Percentiles rank a stretch among this genome's conserved stretches.
Evolutionary conservation across 345 rosid genomes (phyloP).

Genomic region (Citrus medica): DNA sequence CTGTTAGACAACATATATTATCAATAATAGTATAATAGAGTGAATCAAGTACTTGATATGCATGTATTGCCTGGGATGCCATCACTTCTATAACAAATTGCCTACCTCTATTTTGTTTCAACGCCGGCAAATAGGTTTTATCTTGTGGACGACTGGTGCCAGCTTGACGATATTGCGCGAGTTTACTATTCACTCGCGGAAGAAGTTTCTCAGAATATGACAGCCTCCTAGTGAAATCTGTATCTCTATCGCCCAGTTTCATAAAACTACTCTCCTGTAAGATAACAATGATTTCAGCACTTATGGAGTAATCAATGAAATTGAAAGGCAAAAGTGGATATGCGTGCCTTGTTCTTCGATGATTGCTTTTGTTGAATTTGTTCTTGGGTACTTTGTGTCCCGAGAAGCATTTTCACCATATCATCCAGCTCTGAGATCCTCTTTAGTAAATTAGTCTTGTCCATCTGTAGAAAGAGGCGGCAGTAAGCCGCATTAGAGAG

Average conservation of each 20-base stretch:
- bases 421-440: constrained; percentile 71
- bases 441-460: constrained; percentile 69
- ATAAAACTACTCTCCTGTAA: constrained; percentile 42
- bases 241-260: constrained; percentile 20
- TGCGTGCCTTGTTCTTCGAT: constrained; percentile 31
- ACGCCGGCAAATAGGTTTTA: constrained; percentile 31
- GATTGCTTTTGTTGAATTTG: constrained; percentile 36
- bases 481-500: not conserved
- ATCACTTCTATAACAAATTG: too few relatives aligned
- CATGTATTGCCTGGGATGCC: not conserved
- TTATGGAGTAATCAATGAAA: not conserved
- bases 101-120: constrained; percentile 34
- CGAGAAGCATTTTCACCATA: constrained; percentile 41
- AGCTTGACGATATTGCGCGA: constrained; percentile 44
- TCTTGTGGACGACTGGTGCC: constrained; percentile 30
- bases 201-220: constrained; percentile 53
- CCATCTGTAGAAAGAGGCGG: constrained; percentile 38
- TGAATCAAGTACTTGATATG: not conserved
- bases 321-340: not conserved
- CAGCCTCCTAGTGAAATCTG: constrained; percentile 39
- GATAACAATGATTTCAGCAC: constrained; percentile 4
- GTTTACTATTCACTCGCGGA: constrained; percentile 49
- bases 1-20: constrained; percentile 13
- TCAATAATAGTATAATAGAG: not conserved
- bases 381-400: constrained; percentile 35